Evolutionary conservation across 768 basidiomycete species (phyloP).

Genomic region (Boletus edulis): DNA sequence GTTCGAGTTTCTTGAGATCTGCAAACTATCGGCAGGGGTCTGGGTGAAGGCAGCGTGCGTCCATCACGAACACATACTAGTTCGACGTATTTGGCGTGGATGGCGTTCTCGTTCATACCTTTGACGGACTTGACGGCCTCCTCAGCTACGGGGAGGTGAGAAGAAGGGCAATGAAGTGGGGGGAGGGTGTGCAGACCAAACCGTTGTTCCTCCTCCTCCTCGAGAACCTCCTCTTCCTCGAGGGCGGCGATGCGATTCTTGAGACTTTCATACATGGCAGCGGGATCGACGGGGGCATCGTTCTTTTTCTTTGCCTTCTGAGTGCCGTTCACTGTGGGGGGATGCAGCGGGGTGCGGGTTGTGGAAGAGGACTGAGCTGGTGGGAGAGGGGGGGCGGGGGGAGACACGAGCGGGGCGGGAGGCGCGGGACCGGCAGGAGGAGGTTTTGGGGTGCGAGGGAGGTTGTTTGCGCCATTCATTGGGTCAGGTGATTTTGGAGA

Average conservation of each 20-base stretch:
- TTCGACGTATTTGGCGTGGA: slow-evolving; percentile 87
- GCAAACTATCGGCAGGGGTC: slow-evolving; percentile 60
- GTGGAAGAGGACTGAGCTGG: slow-evolving; percentile 34
- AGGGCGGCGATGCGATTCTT: slow-evolving; percentile 87
- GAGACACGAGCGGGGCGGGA: slow-evolving; percentile 42
- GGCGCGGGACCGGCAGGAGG: slow-evolving; percentile 59
- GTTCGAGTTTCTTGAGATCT: slow-evolving; percentile 81
- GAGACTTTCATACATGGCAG: slow-evolving; percentile 83
- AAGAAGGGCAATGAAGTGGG: background rate
- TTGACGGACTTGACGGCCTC: slow-evolving; percentile 86
- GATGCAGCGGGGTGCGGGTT: slow-evolving; percentile 32
- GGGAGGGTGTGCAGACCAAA: slow-evolving; percentile 52
- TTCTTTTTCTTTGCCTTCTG: slow-evolving; percentile 71
- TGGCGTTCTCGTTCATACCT: slow-evolving; percentile 77
- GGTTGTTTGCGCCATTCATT: slow-evolving; percentile 45
- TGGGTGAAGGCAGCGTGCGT: slow-evolving; percentile 18
- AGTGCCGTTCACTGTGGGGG: slow-evolving; percentile 28
- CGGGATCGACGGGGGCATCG: slow-evolving; percentile 69
- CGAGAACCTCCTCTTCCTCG: slow-evolving; percentile 83
- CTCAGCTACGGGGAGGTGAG: slow-evolving; percentile 54
- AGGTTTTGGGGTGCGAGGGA: slow-evolving; percentile 44
- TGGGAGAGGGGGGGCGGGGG: slow-evolving; percentile 30
- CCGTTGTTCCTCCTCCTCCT: slow-evolving; percentile 82
- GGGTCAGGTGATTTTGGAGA: slow-evolving; percentile 18
- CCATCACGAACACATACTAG: slow-evolving; percentile 51